Percentiles rank a stretch among this genome's conserved stretches.
Evolutionary conservation across 2,329 filamentous ascomycete species (phyloP).

Genomic region (Fonsecaea nubica): DNA sequence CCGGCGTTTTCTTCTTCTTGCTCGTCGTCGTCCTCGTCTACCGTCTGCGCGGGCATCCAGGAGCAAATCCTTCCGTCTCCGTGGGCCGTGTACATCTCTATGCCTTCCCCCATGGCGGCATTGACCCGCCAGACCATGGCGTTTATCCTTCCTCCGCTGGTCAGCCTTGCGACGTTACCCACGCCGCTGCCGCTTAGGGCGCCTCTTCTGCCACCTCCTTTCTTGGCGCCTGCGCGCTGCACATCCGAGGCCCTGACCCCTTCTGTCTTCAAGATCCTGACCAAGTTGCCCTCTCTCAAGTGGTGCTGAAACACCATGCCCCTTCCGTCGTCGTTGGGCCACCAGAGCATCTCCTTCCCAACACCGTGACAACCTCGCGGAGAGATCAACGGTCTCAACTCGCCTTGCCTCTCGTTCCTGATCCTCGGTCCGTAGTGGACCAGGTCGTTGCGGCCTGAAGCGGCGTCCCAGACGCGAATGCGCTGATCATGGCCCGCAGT

Average conservation of each 20-base stretch:
- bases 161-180: conserved; percentile 34
- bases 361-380: conserved; percentile 62
- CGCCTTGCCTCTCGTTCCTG: conserved; percentile 69
- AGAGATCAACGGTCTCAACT: conserved; percentile 65
- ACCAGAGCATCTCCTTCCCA: conserved; percentile 73
- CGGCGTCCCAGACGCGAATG: conserved; percentile 85
- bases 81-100: conserved; percentile 81
- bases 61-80: conserved; percentile 81
- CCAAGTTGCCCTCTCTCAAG: conserved; percentile 74
- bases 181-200: background rate
- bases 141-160: conserved; percentile 70
- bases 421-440: conserved; percentile 85
- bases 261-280: conserved; percentile 74
- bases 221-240: conserved; percentile 13
- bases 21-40: conserved; percentile 56
- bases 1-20: background rate
- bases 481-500: conserved; percentile 83
- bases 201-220: conserved; percentile 30
- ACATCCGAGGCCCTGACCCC: conserved; percentile 48
- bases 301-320: conserved; percentile 79
- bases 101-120: conserved; percentile 65
- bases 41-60: conserved; percentile 65
- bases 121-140: conserved; percentile 71
- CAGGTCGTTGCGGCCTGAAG: conserved; percentile 82
- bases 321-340: conserved; percentile 74